phyloP scores from a whole-genome alignment of 2,329 filamentous ascomycete species.

The Byssothecium circinans region DNA sequence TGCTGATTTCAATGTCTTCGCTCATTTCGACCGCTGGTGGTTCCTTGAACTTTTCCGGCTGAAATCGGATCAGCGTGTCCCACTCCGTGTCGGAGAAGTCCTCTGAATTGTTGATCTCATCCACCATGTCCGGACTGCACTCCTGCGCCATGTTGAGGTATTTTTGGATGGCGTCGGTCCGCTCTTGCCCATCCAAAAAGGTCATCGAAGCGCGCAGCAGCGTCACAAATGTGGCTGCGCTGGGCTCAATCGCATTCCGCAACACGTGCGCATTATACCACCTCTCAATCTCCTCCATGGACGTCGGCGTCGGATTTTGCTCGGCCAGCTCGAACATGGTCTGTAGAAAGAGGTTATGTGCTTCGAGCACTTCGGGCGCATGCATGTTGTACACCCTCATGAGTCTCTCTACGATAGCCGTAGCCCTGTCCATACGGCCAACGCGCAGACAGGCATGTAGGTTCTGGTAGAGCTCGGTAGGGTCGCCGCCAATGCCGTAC shows the following conservation, averaged over 20 bases:
- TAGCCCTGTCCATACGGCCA: slow-evolving; percentile 76
- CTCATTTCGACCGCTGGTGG: slow-evolving; percentile 26
- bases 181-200: slow-evolving; percentile 49
- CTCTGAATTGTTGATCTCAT: slow-evolving; percentile 36
- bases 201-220: slow-evolving; percentile 61
- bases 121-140: slow-evolving; percentile 37
- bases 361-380: slow-evolving; percentile 62
- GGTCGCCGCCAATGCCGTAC: slow-evolving; percentile 59
- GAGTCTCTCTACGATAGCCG: slow-evolving; percentile 70
- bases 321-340: slow-evolving; percentile 57
- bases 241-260: slow-evolving; percentile 51
- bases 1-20: slow-evolving; percentile 26
- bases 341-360: slow-evolving; percentile 77
- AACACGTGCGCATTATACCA: slow-evolving; percentile 86
- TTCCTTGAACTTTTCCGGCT: slow-evolving; percentile 36
- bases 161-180: slow-evolving; percentile 54
- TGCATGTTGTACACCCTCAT: slow-evolving; percentile 53
- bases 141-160: slow-evolving; percentile 58
- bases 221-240: slow-evolving; percentile 59
- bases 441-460: slow-evolving; percentile 84
- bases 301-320: slow-evolving; percentile 18
- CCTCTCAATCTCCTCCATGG: slow-evolving; percentile 59
- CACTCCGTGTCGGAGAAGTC: slow-evolving; percentile 41
- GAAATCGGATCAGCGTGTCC: slow-evolving; percentile 36
- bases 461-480: slow-evolving; percentile 74